phyloP scores from a whole-genome alignment of 345 rosid species.

The Gossypium ekmanianum region DNA sequence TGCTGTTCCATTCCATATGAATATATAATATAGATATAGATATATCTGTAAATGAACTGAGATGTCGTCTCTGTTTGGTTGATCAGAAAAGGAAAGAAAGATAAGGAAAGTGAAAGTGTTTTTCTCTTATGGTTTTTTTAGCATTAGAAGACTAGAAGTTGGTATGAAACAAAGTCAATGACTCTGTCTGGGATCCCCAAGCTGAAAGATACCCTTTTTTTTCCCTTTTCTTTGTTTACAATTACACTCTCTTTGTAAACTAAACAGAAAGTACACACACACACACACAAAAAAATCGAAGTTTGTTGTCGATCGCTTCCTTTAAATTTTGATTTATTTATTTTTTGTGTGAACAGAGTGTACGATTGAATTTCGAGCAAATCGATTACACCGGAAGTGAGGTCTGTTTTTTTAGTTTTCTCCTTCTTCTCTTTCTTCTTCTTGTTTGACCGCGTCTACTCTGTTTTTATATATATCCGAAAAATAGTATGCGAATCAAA shows the following conservation, averaged over 20 bases:
- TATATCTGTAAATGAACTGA: background rate
- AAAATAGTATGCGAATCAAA: background rate
- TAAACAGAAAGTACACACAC: background rate
- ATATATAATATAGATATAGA: no score
- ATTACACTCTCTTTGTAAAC: background rate
- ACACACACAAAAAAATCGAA: background rate
- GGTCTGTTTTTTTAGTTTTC: background rate
- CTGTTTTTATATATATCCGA: background rate
- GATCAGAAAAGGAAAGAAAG: background rate
- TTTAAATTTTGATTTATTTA: background rate
- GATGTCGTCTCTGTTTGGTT: background rate
- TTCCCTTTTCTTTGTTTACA: no score
- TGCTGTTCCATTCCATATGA: no score
- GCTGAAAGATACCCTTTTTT: background rate
- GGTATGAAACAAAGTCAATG: background rate
- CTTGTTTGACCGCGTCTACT: background rate
- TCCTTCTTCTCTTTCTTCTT: background rate
- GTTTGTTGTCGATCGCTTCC: background rate
- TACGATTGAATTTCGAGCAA: background rate
- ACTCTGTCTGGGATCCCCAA: no score
- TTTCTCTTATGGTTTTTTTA: background rate
- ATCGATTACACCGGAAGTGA: background rate
- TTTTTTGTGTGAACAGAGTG: background rate
- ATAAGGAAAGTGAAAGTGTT: background rate
- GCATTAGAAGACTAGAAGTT: no score